Evolutionary conservation across 257 asterid genomes (phyloP).

Genomic region (Buddleja alternifolia): DNA sequence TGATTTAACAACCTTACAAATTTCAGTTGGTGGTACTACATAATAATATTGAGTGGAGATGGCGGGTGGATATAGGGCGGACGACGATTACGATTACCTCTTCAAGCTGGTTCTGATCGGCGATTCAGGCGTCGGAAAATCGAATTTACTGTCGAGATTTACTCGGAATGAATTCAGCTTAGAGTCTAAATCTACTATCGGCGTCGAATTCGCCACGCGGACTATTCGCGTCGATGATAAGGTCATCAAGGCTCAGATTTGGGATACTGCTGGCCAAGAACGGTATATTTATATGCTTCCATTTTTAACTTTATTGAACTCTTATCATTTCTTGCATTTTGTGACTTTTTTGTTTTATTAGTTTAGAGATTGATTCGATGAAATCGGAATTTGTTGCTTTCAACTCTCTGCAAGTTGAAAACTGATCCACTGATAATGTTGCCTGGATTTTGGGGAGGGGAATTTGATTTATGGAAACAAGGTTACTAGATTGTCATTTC

Average conservation of each 20-base stretch:
- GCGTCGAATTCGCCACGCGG: constrained; percentile 72
- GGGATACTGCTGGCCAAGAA: constrained; percentile 81
- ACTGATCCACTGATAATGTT: too few relatives aligned
- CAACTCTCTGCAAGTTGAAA: too few relatives aligned
- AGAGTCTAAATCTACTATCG: constrained; percentile 71
- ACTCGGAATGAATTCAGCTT: constrained; percentile 68
- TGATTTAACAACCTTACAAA: constrained; percentile 10
- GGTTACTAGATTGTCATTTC: too few relatives aligned
- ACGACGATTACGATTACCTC: constrained; percentile 68
- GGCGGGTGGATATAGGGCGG: constrained; percentile 67
- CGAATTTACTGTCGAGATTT: constrained; percentile 62
- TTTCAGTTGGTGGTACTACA: not conserved
- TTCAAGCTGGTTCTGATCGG: constrained; percentile 70
- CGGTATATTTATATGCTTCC: constrained; percentile 35
- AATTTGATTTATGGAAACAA: too few relatives aligned
- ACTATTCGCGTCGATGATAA: constrained; percentile 64
- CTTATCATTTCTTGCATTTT: not conserved
- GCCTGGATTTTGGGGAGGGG: too few relatives aligned
- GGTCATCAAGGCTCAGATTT: constrained; percentile 70
- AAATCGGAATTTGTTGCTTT: not conserved
- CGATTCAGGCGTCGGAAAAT: constrained; percentile 70
- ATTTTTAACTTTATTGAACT: not conserved
- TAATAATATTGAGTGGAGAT: constrained; percentile 27
- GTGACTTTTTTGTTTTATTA: not conserved
- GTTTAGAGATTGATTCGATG: not conserved